A percentile compares a stretch with the other conserved stretches of the same genome.
phyloP scores from a whole-genome alignment of 2,329 filamentous ascomycete genomes.

The Escovopsis sp. region DNA sequence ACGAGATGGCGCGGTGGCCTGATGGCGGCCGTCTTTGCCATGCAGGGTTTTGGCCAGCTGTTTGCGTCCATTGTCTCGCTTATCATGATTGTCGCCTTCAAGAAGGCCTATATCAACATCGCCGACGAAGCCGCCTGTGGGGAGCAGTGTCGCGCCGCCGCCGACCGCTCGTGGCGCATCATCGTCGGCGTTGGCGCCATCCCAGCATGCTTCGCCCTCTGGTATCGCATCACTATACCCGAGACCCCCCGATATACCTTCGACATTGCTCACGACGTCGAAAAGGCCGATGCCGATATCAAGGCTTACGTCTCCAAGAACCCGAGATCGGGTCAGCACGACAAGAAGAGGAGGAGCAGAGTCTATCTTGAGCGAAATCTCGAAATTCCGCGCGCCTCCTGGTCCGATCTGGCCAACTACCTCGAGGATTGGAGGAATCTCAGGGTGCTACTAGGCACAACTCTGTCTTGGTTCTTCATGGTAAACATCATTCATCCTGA shows the following conservation, averaged over 20 bases:
- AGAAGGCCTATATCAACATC: conserved; percentile 28
- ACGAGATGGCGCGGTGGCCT: conserved; percentile 71
- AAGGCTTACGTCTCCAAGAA: conserved; percentile 38
- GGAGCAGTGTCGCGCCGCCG: conserved; percentile 48
- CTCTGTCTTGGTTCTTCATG: conserved; percentile 69
- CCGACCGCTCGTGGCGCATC: conserved; percentile 70
- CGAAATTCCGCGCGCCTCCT: conserved; percentile 52
- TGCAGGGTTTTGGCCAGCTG: conserved; percentile 74
- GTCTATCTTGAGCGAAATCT: conserved; percentile 37
- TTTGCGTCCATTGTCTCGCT: conserved; percentile 54
- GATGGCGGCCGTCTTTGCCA: conserved; percentile 71
- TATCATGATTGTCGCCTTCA: conserved; percentile 50
- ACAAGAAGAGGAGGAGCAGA: conserved; percentile 35
- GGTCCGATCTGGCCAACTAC: conserved; percentile 50
- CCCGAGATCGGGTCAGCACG: conserved; percentile 23
- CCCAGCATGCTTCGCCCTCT: conserved; percentile 65
- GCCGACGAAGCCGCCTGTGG: conserved; percentile 35
- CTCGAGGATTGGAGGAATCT: conserved; percentile 55
- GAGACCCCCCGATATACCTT: conserved; percentile 77
- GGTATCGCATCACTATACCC: conserved; percentile 73
- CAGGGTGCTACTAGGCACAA: conserved; percentile 59
- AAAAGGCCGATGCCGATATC: conserved; percentile 61
- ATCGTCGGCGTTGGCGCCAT: conserved; percentile 67
- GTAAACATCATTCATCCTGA: conserved; percentile 16
- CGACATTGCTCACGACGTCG: conserved; percentile 59